These are phyloP conservation scores for Hysterangium stoloniferum DNA, from an alignment of 768 basidiomycete species.

Conservation along the genomic window DNA sequence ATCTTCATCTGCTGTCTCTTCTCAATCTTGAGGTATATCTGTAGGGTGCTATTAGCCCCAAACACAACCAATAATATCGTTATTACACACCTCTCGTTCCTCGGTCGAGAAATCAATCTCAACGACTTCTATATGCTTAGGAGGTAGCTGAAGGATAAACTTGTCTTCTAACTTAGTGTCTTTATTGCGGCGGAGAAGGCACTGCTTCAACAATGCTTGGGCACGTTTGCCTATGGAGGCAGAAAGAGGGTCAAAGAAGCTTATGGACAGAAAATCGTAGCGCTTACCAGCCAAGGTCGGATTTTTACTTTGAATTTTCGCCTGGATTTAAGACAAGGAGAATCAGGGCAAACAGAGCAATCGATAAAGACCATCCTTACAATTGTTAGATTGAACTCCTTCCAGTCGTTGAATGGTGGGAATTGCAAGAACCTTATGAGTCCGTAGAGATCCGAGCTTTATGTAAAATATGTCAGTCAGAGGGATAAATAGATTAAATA, in stretches of 20 bases:
- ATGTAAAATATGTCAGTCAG: neutral
- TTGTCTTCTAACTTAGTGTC: constrained; percentile 50
- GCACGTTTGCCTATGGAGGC: constrained; percentile 42
- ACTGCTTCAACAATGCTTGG: constrained; percentile 56
- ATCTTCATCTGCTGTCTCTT: constrained; percentile 24
- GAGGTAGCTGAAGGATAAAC: constrained; percentile 56
- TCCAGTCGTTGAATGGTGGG: constrained; percentile 60
- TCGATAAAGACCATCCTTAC: constrained; percentile 26
- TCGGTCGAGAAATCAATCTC: constrained; percentile 55
- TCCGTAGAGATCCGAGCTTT: constrained; percentile 54
- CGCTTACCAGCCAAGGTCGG: constrained; percentile 52
- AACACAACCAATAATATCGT: neutral
- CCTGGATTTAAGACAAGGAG: constrained; percentile 24
- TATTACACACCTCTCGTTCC: constrained; percentile 47
- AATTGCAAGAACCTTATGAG: constrained; percentile 63
- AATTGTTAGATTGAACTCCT: constrained; percentile 50
- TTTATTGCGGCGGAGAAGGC: constrained; percentile 71
- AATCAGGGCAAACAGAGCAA: neutral
- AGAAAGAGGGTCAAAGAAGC: neutral
- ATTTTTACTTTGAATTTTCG: constrained; percentile 44
- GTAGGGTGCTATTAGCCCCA: neutral
- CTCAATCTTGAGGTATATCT: constrained; percentile 25
- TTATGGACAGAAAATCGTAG: neutral
- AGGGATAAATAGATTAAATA: neutral
- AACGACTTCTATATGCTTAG: constrained; percentile 51